Evolutionary conservation across 352 stramenopile species (phyloP).

Genomic region (Aphanomyces euteiches): DNA sequence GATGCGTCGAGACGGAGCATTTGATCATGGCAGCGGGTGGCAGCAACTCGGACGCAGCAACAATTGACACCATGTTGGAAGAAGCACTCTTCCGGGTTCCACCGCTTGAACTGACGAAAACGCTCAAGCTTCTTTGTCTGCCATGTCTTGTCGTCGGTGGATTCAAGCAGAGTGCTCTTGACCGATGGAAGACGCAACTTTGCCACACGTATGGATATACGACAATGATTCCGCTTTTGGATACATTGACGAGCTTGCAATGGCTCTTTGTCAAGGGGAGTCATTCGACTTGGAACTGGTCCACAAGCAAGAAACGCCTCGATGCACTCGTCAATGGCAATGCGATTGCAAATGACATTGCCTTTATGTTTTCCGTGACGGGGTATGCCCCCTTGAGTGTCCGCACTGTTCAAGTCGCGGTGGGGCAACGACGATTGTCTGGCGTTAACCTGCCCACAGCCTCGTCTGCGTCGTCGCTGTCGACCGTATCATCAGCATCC

Average conservation of each 20-base stretch:
- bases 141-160: slow-evolving; percentile 66
- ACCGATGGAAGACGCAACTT: slow-evolving; percentile 68
- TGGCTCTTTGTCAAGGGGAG: slow-evolving; percentile 27
- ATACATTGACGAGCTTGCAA: slow-evolving; percentile 37
- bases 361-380: slow-evolving; percentile 85
- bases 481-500: neutral
- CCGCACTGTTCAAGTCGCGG: slow-evolving; percentile 65
- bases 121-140: slow-evolving; percentile 72
- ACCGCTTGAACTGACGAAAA: slow-evolving; percentile 62
- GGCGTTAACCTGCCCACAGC: neutral
- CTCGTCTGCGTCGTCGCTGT: neutral
- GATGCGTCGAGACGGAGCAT: slow-evolving; percentile 76
- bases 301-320: slow-evolving; percentile 10
- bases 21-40: slow-evolving; percentile 65
- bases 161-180: slow-evolving; percentile 51
- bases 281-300: slow-evolving; percentile 17
- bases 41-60: slow-evolving; percentile 37
- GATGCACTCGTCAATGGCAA: neutral
- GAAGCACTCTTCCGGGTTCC: slow-evolving; percentile 65
- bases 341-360: slow-evolving; percentile 50
- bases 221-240: slow-evolving; percentile 59
- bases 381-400: slow-evolving; percentile 82
- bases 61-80: slow-evolving; percentile 65
- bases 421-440: slow-evolving; percentile 40
- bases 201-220: slow-evolving; percentile 81